Conservation (phyloP, 2,329 filamentous ascomycete genomes). For the Thielaviopsis musarum region DNA sequence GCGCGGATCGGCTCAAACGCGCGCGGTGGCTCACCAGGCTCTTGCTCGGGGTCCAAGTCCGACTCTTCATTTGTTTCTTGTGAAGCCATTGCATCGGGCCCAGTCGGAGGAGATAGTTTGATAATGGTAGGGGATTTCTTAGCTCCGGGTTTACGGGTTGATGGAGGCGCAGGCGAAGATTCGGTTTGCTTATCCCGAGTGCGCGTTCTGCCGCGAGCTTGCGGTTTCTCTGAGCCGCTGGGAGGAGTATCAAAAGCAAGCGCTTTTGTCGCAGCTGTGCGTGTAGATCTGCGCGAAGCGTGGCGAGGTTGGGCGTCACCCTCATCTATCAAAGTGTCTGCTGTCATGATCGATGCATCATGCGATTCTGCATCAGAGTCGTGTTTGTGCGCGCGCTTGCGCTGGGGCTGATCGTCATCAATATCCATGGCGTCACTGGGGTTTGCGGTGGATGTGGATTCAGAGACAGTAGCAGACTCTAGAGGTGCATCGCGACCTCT, state of each 20-base stretch:
- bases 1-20: constrained; percentile 38
- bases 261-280: background rate
- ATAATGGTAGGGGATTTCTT: background rate
- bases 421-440: constrained; percentile 6
- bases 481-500: background rate
- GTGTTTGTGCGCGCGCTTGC: background rate
- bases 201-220: background rate
- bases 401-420: constrained; percentile 1
- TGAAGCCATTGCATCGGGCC: background rate
- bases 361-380: background rate
- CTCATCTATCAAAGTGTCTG: background rate
- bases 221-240: background rate
- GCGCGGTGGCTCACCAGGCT: constrained; percentile 15
- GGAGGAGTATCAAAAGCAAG: background rate
- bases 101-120: background rate
- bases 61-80: constrained; percentile 13
- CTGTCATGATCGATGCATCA: background rate
- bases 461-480: background rate
- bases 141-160: background rate
- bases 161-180: background rate
- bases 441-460: background rate
- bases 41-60: constrained; percentile 19
- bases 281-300: constrained; percentile 2
- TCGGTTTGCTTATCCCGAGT: background rate
- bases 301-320: background rate